Base-by-base conservation (phyloP, 306 rosid species). In the Lathyrus tuberosus region DNA sequence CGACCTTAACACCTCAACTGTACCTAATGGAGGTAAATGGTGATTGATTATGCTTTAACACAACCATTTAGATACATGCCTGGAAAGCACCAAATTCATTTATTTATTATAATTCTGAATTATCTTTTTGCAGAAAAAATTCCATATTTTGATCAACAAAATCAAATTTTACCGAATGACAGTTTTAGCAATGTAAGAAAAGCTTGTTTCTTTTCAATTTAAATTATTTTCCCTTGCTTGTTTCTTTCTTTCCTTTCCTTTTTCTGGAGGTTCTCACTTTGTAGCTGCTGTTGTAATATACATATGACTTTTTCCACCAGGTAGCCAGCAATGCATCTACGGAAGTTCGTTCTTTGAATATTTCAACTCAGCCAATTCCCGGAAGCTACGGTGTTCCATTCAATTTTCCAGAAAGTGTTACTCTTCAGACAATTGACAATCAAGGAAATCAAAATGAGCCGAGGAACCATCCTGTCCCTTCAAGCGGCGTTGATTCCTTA, bases 21-120 rank as follows among this genome's bases (percentile, higher is more conserved):
- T 71, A 3, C 76, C 76, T 77, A 65, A 76, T 75, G 89, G 82
- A 85, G 96, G 99, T 94, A 91, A 90, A 59, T 65, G 65, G 85
- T 84, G 83, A 84, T 69, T 61, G 70, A 67, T 69, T 65, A 16
- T 38, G 67, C 67, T 69, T 80, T 46, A 58, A 73, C 67, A 72
- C 62, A 65, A 57, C 42, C 42, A 38, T 20, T 28, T 51, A 38
- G 26, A 20, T 51, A 51, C 52, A 62, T 69, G 35, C 65, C 65
- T 58, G 62, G 30, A 72, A 67, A 71, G 62, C 56, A 74, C 64
- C 75, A 10, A 54, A 13, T 62, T 33, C 40, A 51, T 81, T 33
- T 44, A 51, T 81, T 66, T 74, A 46, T 72, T 69, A 30, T 61
- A 67, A 68, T 61, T 71, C 58, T 1, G 65, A 15, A 35, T 61